Conservation (phyloP, 2,329 filamentous ascomycete genomes). For the Phialocephala subalpina region DNA sequence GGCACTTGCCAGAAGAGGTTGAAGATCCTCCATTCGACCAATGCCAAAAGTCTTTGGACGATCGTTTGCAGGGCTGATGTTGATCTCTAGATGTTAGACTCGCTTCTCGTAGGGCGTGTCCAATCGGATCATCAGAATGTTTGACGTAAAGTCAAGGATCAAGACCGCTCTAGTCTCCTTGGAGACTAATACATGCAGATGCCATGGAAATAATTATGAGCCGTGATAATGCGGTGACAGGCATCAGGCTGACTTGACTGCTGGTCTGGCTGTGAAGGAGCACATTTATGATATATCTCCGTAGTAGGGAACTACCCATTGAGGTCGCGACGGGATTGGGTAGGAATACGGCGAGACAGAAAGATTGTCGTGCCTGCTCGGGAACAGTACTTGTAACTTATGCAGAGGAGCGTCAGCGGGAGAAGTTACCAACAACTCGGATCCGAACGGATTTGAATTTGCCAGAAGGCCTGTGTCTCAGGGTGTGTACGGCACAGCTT, state of each 20-base stretch:
- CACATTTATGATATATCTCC: not conserved
- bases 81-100: not conserved
- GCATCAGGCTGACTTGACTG: not conserved
- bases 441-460: not conserved
- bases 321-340: not conserved
- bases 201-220: not conserved
- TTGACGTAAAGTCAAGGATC: not conserved
- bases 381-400: not conserved
- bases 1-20: not conserved
- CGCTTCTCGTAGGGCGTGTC: not conserved
- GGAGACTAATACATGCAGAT: not conserved
- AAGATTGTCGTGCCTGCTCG: not conserved
- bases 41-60: not conserved
- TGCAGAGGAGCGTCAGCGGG: not conserved
- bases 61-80: not conserved
- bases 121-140: not conserved
- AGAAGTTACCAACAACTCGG: not conserved
- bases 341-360: not conserved
- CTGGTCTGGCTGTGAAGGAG: not conserved
- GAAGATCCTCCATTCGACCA: not conserved
- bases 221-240: not conserved
- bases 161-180: not conserved
- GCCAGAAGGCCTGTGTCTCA: not conserved
- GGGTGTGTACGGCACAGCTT: too few relatives aligned
- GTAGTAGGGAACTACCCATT: not conserved